Percentiles rank a stretch among this genome's conserved stretches.
phyloP scores from a whole-genome alignment of 306 rosid species.

The barrel medic (Medicago truncatula) region MtrunA17r5.0-ANR NC_053047.1:1793501-1794000 shows the following conservation, averaged over 20 bases:
- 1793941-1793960: neutral
- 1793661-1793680: conserved; percentile 68
- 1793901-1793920: conserved; percentile 76
- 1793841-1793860: conserved; percentile 79
- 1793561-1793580: conserved; percentile 69
- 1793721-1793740: neutral
- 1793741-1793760: neutral
- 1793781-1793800: conserved; percentile 69
- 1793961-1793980: neutral
- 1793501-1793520: neutral
- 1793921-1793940: conserved; percentile 73
- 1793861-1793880: conserved; percentile 77
- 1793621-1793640: conserved; percentile 58
- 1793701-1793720: neutral
- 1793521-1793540: conserved; percentile 62
- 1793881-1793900: conserved; percentile 74
- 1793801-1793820: conserved; percentile 73
- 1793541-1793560: conserved; percentile 90
- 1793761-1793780: conserved; percentile 56
- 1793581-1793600: conserved; percentile 61
- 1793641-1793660: conserved; percentile 73
- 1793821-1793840: conserved; percentile 80
- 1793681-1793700: conserved; percentile 73
- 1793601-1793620: conserved; percentile 58
- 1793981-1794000: neutral